Evolutionary conservation across 805 yeast genomes (phyloP), one percentile per base, ranked within the genome.

Genomic region (Lachancea meyersii): DNA sequence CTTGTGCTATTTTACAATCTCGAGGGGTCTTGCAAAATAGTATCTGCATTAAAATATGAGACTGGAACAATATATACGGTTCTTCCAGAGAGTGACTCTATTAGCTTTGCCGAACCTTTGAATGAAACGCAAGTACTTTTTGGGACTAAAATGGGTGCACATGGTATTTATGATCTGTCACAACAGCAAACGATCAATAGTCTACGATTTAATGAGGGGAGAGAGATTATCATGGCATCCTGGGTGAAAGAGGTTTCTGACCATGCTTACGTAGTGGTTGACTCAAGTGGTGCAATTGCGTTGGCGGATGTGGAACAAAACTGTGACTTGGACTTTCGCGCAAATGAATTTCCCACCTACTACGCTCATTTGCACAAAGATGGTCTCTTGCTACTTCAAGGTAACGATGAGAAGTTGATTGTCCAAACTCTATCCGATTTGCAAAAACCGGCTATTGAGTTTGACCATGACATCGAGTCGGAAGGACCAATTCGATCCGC

Each of bases 381-480:
- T 49, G 72, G 73, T 4, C 37, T 60, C 3, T 39, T 68, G 18
- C 34, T 68, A 8, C 67, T 68, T 5, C 35, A 59, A 21, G 51
- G 39, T 6, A 41, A 35, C 26, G 21, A 19, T 10, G 4, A 23
- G 5, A 14, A 21, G 9, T 17, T 41, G 10, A 35, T 41, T n/a
- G 36, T 41, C 13, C 40, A 31, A 22, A 50, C 52, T 39, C 18
- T 58, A n/a, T 35, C 44, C 7, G 37, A 47, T 8, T 47, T 54
- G 13, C 14, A 35, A 7, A 23, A 31, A 13, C 16, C 31, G 14
- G 32, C 44, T 9, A 31, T 41, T 43, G 13, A 46, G 23, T 21
- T 34, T 30, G 23, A 41, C 4, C 30, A 46, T 20, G 51, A 53
- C 13, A 43, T 50, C 13, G 38, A 43, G 10, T 36, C 20, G 3